phyloP scores from a whole-genome alignment of 306 rosid species.

The Cucurbita moschata region DNA sequence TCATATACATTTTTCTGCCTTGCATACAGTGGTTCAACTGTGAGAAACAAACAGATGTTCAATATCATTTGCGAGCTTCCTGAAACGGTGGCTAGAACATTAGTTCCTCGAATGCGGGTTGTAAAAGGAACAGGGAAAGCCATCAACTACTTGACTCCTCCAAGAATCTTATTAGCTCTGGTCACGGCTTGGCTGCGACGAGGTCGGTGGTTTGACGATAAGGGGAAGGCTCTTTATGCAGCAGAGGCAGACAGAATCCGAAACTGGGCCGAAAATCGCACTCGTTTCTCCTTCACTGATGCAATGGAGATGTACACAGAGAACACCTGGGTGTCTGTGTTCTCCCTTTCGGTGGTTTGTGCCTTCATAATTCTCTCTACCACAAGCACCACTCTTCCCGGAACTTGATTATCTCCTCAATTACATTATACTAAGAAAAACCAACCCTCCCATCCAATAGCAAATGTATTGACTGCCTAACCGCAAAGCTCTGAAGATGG shows the following conservation, averaged over 20 bases:
- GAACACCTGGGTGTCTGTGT: constrained; percentile 76
- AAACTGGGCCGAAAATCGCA: constrained; percentile 86
- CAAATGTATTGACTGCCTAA: not conserved
- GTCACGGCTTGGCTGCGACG: constrained; percentile 87
- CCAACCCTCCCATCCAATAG: not conserved
- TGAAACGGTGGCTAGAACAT: constrained; percentile 87
- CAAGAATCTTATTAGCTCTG: constrained; percentile 78
- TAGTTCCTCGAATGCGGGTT: constrained; percentile 90
- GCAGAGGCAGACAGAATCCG: constrained; percentile 87
- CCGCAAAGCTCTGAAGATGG: not conserved
- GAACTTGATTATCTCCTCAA: constrained; percentile 25
- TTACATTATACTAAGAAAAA: not conserved
- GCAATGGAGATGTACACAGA: constrained; percentile 98
- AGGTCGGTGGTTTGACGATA: constrained; percentile 93
- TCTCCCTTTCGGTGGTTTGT: constrained; percentile 89
- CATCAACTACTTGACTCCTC: constrained; percentile 85
- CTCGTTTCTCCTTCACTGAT: constrained; percentile 70
- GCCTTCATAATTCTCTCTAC: constrained; percentile 87
- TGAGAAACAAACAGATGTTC: constrained; percentile 69
- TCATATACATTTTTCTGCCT: not conserved
- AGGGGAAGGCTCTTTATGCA: constrained; percentile 83
- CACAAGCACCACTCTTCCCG: constrained; percentile 49
- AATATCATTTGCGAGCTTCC: constrained; percentile 92
- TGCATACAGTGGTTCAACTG: constrained; percentile 63
- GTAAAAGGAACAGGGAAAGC: constrained; percentile 85